These are phyloP conservation scores for Lanmaoa pseudosensibilis DNA, from an alignment of 768 basidiomycete genomes.

Conservation along the genomic window DNA sequence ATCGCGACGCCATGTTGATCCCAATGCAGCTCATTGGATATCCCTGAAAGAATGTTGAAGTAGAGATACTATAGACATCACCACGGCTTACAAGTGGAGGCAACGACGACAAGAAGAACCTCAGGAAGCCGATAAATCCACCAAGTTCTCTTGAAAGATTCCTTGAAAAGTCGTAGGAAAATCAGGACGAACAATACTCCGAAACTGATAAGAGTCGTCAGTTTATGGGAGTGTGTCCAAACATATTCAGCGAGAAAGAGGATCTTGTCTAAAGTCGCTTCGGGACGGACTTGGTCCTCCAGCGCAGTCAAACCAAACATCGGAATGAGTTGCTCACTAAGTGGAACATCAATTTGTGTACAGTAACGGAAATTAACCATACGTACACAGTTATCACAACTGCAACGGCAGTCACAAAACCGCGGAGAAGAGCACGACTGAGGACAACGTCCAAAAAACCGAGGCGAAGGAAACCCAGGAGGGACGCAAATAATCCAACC, in stretches of 20 bases:
- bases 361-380: neutral
- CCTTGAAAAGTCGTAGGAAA: conserved; percentile 56
- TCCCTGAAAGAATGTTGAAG: conserved; percentile 42
- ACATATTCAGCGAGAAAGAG: conserved; percentile 67
- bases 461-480: conserved; percentile 83
- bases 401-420: conserved; percentile 84
- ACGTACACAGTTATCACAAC: conserved; percentile 82
- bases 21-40: conserved; percentile 72
- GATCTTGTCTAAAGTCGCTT: conserved; percentile 75
- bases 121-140: conserved; percentile 85
- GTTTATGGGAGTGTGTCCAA: conserved; percentile 54
- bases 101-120: conserved; percentile 82
- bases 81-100: conserved; percentile 67
- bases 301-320: conserved; percentile 79
- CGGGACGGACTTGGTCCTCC: conserved; percentile 53
- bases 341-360: neutral
- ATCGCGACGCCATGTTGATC: conserved; percentile 78
- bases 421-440: conserved; percentile 82
- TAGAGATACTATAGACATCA: neutral
- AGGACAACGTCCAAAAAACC: conserved; percentile 94
- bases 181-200: conserved; percentile 68
- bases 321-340: conserved; percentile 80
- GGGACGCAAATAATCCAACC: conserved; percentile 83
- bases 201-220: conserved; percentile 76
- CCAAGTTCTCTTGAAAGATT: conserved; percentile 57